Conservation (phyloP, 768 basidiomycete genomes). For the Serpula lacrymans region DNA sequence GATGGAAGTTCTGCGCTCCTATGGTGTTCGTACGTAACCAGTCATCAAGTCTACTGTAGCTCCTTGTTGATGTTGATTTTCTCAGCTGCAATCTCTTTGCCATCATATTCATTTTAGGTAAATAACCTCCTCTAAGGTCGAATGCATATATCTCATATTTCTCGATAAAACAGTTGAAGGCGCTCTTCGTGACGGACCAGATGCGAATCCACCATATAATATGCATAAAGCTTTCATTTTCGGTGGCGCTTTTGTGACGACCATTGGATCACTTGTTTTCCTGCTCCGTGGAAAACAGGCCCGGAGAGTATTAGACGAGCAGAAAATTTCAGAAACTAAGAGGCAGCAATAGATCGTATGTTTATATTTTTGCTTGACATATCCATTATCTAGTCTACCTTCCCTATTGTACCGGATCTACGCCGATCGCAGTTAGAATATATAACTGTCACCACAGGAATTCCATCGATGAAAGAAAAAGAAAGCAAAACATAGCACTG, state of each 20-base stretch:
- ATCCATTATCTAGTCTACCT: too few species aligned
- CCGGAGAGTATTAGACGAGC: slow-evolving; percentile 60
- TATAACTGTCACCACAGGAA: too few species aligned
- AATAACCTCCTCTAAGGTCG: slow-evolving; percentile 14
- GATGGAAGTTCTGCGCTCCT: slow-evolving; percentile 73
- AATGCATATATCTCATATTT: slow-evolving; percentile 1
- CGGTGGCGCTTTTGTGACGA: slow-evolving; percentile 50
- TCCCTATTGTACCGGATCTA: too few species aligned
- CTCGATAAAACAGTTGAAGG: slow-evolving; percentile 45
- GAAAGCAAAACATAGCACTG: too few species aligned
- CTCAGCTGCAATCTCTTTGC: slow-evolving; percentile 61
- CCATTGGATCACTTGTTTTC: slow-evolving; percentile 39
- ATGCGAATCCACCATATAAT: slow-evolving; percentile 67
- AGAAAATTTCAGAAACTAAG: slow-evolving; percentile 35
- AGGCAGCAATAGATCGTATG: too few species aligned
- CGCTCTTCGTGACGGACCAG: slow-evolving; percentile 59
- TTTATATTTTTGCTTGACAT: too few species aligned
- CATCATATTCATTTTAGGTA: slow-evolving; percentile 63
- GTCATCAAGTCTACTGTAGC: slow-evolving; percentile 3
- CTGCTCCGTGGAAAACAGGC: slow-evolving; percentile 58
- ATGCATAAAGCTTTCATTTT: slow-evolving; percentile 70
- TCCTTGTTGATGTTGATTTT: slow-evolving; percentile 1
- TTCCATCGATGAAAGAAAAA: too few species aligned
- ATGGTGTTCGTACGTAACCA: slow-evolving; percentile 62
- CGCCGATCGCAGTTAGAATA: too few species aligned